Conservation (phyloP, 306 rosid species). For the Rosa multiflora region DNA sequence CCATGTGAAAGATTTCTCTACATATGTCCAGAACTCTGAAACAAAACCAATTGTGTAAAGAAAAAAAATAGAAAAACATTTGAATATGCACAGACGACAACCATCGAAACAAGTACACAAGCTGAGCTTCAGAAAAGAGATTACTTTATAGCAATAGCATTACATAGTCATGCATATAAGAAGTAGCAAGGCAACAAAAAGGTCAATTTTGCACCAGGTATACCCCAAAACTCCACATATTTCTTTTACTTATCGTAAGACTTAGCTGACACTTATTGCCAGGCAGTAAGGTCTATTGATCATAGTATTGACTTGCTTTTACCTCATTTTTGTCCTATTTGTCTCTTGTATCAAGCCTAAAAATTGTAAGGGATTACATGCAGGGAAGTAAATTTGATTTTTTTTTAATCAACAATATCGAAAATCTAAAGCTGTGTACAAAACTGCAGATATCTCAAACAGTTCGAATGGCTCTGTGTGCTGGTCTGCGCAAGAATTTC, state of each 20-base stretch:
- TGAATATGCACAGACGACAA: background rate
- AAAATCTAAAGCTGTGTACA: background rate
- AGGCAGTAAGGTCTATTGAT: background rate
- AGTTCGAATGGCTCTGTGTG: background rate
- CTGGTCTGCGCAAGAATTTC: background rate
- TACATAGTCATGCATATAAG: background rate
- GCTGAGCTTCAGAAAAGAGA: background rate
- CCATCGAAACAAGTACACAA: background rate
- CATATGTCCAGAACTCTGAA: conserved; percentile 92
- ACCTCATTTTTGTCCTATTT: background rate
- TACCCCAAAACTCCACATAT: background rate
- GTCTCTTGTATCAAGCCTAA: background rate
- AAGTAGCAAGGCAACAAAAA: background rate
- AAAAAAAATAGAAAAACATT: background rate
- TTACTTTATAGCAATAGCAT: background rate
- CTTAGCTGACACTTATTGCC: background rate
- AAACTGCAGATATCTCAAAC: background rate
- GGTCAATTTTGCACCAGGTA: background rate
- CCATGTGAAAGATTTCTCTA: conserved; percentile 94
- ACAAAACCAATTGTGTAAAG: conserved; percentile 26
- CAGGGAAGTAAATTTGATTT: background rate
- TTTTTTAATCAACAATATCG: background rate
- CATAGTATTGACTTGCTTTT: background rate
- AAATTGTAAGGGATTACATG: background rate
- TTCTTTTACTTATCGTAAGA: background rate